Evolutionary conservation across 345 rosid genomes (phyloP).

Genomic region (Citrus trifoliata): DNA sequence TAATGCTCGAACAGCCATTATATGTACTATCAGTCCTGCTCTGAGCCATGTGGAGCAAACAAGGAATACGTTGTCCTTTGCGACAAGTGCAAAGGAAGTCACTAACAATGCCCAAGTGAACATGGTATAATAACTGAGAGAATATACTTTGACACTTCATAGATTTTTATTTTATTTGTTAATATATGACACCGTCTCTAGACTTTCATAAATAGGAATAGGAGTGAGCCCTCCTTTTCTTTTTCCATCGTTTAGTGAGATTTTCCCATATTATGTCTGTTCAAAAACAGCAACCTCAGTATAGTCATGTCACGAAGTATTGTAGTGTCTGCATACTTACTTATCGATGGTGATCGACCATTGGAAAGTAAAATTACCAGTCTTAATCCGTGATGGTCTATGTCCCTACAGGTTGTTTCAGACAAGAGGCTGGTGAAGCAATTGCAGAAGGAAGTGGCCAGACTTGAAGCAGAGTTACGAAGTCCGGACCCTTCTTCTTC

Average conservation of each 20-base stretch:
- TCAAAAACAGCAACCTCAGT: constrained; percentile 62
- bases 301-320: background rate
- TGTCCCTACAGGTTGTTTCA: constrained; percentile 57
- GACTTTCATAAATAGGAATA: background rate
- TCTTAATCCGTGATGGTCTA: constrained; percentile 9
- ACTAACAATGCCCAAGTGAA: constrained; percentile 86
- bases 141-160: background rate
- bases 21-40: constrained; percentile 95
- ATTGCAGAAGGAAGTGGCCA: constrained; percentile 87
- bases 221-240: background rate
- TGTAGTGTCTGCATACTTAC: background rate
- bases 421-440: constrained; percentile 74
- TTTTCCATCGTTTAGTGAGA: background rate
- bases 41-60: constrained; percentile 91
- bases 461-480: constrained; percentile 86
- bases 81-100: constrained; percentile 93
- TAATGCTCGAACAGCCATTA: constrained; percentile 93
- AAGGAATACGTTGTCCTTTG: constrained; percentile 80
- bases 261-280: constrained; percentile 31
- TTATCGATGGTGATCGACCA: background rate
- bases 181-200: background rate
- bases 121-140: constrained; percentile 52
- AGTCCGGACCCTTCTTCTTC: constrained; percentile 70
- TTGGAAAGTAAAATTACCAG: background rate
- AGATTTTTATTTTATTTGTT: background rate